These are phyloP conservation scores for Vanrija humicola DNA, from an alignment of 1,284 basidiomycete genomes.

Conservation along the genomic window DNA sequence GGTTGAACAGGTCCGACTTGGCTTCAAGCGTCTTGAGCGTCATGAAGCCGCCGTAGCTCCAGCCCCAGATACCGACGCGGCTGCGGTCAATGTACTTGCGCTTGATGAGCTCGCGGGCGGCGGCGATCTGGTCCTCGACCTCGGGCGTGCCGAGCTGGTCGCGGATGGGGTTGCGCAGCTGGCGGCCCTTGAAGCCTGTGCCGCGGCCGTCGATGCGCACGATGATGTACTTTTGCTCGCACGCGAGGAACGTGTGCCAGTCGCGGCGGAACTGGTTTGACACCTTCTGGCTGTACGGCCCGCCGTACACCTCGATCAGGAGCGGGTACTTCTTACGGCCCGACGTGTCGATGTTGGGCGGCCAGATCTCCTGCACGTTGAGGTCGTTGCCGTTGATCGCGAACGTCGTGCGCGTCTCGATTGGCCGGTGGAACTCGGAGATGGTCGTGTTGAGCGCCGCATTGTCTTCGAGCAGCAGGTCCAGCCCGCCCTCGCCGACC, in stretches of 20 bases:
- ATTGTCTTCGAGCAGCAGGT: constrained; percentile 65
- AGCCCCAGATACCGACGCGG: constrained; percentile 90
- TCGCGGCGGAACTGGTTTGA: constrained; percentile 63
- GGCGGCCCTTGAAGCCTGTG: constrained; percentile 82
- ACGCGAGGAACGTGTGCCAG: constrained; percentile 84
- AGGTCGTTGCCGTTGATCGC: constrained; percentile 75
- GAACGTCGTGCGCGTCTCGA: constrained; percentile 65
- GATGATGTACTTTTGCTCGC: constrained; percentile 76
- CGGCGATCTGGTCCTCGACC: constrained; percentile 79
- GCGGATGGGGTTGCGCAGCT: constrained; percentile 75
- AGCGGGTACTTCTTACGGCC: constrained; percentile 92
- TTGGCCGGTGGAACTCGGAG: constrained; percentile 67
- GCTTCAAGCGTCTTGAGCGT: constrained; percentile 85
- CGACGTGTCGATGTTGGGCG: constrained; percentile 84
- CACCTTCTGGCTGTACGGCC: constrained; percentile 77
- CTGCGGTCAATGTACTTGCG: constrained; percentile 54
- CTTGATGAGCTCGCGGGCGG: constrained; percentile 56
- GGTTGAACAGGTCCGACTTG: constrained; percentile 73
- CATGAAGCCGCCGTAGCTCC: constrained; percentile 95
- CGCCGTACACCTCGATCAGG: constrained; percentile 87
- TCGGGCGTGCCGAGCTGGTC: constrained; percentile 82
- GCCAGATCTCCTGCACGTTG: constrained; percentile 83
- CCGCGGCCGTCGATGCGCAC: constrained; percentile 89
- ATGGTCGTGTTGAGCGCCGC: constrained; percentile 65
- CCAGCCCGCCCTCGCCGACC: constrained; percentile 52